Conservation (phyloP, 176 grass and related monocot genomes). For the Echinochloa phyllopogon region DNA sequence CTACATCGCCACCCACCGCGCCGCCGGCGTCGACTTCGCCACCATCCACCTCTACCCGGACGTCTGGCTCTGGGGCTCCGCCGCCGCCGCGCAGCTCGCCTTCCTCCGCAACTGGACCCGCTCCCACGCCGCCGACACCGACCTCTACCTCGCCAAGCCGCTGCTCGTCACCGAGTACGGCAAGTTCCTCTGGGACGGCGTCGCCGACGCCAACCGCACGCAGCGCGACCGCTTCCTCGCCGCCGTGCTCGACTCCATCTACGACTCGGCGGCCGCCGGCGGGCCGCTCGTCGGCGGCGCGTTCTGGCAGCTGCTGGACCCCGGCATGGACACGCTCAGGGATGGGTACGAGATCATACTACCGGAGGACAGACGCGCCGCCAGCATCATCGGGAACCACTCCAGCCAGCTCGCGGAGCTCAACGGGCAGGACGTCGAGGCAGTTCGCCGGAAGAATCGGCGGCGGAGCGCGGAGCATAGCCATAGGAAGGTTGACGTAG, state of each 20-base stretch:
- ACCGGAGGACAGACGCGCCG: constrained; percentile 24
- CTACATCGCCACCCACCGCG: constrained; percentile 56
- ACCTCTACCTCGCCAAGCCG: constrained; percentile 18
- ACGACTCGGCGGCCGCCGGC: background rate
- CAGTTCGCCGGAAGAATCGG: background rate
- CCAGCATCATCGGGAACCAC: constrained; percentile 43
- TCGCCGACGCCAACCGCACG: background rate
- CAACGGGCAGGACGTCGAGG: constrained; percentile 24
- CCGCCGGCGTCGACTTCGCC: constrained; percentile 70
- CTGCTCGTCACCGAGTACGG: constrained; percentile 67
- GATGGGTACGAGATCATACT: constrained; percentile 65
- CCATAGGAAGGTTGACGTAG: constrained; percentile 10
- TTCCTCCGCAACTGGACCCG: constrained; percentile 54
- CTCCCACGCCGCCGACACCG: background rate
- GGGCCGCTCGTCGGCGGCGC: constrained; percentile 58
- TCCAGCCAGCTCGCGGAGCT: constrained; percentile 46
- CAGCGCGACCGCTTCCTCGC: constrained; percentile 15
- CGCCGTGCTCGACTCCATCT: constrained; percentile 46
- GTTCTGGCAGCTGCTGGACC: constrained; percentile 60
- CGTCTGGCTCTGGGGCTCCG: constrained; percentile 64
- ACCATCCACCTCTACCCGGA: constrained; percentile 95
- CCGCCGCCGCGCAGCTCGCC: background rate
- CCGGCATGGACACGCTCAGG: constrained; percentile 53
- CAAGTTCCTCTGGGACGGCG: constrained; percentile 50
- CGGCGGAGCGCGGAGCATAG: too few species aligned